These are phyloP conservation scores for Cyclocybe aegerita DNA, from an alignment of 768 basidiomycete species.

Conservation along the genomic window DNA sequence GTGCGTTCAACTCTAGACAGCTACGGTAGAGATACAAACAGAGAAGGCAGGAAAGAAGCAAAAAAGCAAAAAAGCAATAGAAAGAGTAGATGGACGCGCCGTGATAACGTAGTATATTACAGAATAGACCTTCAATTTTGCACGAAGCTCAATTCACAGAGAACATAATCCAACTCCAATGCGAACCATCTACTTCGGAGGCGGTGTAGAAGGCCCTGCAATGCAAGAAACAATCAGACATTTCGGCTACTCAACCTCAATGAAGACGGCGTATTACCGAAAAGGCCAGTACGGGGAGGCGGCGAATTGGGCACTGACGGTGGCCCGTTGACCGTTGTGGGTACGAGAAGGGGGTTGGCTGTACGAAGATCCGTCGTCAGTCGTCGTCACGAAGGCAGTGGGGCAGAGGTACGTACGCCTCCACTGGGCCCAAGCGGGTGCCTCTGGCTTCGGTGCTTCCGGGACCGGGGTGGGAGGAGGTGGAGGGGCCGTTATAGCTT, in stretches of 20 bases:
- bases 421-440: slow-evolving; percentile 88
- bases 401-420: slow-evolving; percentile 53
- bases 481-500: slow-evolving; percentile 37
- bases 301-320: slow-evolving; percentile 44
- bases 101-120: slow-evolving; percentile 1
- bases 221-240: not conserved
- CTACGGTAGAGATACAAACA: too few species aligned
- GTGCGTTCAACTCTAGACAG: too few species aligned
- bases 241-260: too few species aligned
- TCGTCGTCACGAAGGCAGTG: not conserved
- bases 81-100: slow-evolving; percentile 5
- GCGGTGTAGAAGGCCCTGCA: slow-evolving; percentile 31
- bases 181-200: slow-evolving; percentile 23
- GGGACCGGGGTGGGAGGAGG: slow-evolving; percentile 39
- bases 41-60: slow-evolving; percentile 2
- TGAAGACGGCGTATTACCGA: slow-evolving; percentile 44
- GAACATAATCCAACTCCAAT: not conserved
- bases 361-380: not conserved
- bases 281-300: slow-evolving; percentile 59
- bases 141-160: slow-evolving; percentile 3
- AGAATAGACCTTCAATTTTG: slow-evolving; percentile 5
- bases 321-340: slow-evolving; percentile 37
- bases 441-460: slow-evolving; percentile 46
- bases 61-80: slow-evolving; percentile 1
- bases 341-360: slow-evolving; percentile 69